Base-by-base conservation (phyloP, 257 asterid species). In the Jasminum sambac region DNA sequence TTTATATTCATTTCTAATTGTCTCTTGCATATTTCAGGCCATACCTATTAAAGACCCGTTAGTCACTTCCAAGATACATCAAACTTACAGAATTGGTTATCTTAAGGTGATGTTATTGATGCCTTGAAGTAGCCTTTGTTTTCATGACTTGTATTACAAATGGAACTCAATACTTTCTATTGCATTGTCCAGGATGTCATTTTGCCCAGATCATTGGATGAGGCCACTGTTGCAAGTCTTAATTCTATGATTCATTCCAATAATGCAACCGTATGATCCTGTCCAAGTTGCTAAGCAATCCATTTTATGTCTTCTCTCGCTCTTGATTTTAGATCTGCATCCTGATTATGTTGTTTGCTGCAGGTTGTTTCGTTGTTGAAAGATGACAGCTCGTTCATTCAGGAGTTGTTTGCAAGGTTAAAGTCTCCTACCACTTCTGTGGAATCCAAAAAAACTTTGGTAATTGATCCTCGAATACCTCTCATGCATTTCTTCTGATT, bases 31-130 rank as follows among this genome's bases (percentile, higher is more conserved):
- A 23, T 70, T 72, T 57, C 79, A 94, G 99, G 99, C 88, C 36
- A 82, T 95, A 71, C 92, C 96, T 64, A 91, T 95, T 67, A 90
- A 89, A 84, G 90, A 95, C 73, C 86, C 90, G 44, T 71, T 81
- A 70, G 95, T 85, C 71, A 85, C 84, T 58, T 95, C 98, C 13
- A 95, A 87, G 89, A 89, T 95, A 77, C 99, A 95, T 86, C 99
- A 95, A 76, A 84, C 96, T 41, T 95, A 91, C 80, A 85, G 96
- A 81, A 77, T 95, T 79, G 88, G 95, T 73, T 95, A 95, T 84
- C 78, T 95, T 69, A 95, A 95, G 96, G 99, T 95, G 80, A 75
- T 26, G 12, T 37, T 71, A 55, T 75, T 63, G 42, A 48, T 44
- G 50, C 68, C 38, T 57, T 65, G 9, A 46, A 67, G 67, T 40